Evolutionary conservation across 2,329 filamentous ascomycete species (phyloP).

Genomic region (Berkeleyomyces rouxiae): DNA sequence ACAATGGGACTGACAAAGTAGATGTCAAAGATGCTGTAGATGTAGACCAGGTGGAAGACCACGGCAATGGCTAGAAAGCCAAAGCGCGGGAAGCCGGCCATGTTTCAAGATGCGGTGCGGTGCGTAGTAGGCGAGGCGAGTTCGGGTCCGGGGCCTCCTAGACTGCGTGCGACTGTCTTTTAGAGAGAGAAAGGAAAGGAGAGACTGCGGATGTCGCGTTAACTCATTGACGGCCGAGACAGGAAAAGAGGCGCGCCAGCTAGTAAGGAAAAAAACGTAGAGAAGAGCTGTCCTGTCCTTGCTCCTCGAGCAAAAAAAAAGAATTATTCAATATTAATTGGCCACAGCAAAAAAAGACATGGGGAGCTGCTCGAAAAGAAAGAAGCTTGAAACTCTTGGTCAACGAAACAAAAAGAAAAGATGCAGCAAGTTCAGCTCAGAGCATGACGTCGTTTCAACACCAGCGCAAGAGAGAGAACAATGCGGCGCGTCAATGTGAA

Average conservation of each 20-base stretch:
- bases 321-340: background rate
- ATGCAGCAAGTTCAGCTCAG: background rate
- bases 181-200: background rate
- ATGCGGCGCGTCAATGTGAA: background rate
- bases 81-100: conserved; percentile 35
- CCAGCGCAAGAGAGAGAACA: background rate
- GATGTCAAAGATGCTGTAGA: conserved; percentile 93
- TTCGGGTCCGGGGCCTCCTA: background rate
- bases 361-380: background rate
- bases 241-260: background rate
- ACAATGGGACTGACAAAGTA: conserved; percentile 98
- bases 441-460: background rate
- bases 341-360: background rate
- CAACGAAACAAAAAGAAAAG: background rate
- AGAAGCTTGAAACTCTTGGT: background rate
- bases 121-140: background rate
- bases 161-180: background rate
- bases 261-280: background rate
- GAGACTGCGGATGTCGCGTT: background rate
- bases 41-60: conserved; percentile 84
- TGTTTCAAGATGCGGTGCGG: background rate
- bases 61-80: conserved; percentile 79
- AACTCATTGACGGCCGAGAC: background rate
- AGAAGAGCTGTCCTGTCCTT: background rate
- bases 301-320: background rate